phyloP scores from a whole-genome alignment of 352 stramenopile genomes.

The Pythium monospermum region DNA sequence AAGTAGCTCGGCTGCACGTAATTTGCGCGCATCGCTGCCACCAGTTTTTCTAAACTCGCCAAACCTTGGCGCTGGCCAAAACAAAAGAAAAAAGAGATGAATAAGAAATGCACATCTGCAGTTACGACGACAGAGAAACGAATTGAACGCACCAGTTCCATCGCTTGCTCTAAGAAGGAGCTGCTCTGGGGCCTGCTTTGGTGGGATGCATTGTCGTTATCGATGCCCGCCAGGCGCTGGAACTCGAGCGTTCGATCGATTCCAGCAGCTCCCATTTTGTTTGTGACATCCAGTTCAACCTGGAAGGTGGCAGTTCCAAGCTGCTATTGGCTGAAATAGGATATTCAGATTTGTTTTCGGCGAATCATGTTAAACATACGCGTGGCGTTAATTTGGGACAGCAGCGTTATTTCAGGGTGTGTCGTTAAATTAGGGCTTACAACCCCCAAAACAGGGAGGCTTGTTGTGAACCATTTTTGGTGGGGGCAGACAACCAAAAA shows the following conservation, averaged over 20 bases:
- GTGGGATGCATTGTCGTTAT: not conserved
- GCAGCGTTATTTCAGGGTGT: slow-evolving; percentile 14
- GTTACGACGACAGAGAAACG: no score
- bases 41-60: slow-evolving; percentile 46
- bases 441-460: not conserved
- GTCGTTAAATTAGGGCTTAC: not conserved
- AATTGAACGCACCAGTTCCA: slow-evolving; percentile 20
- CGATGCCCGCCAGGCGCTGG: slow-evolving; percentile 11
- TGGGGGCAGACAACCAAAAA: slow-evolving; percentile 4
- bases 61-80: slow-evolving; percentile 38
- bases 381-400: not conserved
- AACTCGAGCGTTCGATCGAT: slow-evolving; percentile 31
- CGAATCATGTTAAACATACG: not conserved
- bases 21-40: slow-evolving; percentile 38
- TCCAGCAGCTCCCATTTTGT: slow-evolving; percentile 3
- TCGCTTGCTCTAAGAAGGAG: slow-evolving; percentile 16
- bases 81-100: not conserved
- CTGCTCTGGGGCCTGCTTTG: not conserved
- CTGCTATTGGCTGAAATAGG: slow-evolving; percentile 13
- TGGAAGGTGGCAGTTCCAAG: no score
- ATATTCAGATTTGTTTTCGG: not conserved
- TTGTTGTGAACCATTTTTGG: not conserved
- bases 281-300: not conserved
- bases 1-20: slow-evolving; percentile 61
- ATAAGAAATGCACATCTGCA: not conserved